Percentiles rank a stretch among this genome's conserved stretches.
These are phyloP conservation scores for Bretziella fagacearum DNA, from an alignment of 2,329 filamentous ascomycete genomes.

Conservation along the genomic window DNA sequence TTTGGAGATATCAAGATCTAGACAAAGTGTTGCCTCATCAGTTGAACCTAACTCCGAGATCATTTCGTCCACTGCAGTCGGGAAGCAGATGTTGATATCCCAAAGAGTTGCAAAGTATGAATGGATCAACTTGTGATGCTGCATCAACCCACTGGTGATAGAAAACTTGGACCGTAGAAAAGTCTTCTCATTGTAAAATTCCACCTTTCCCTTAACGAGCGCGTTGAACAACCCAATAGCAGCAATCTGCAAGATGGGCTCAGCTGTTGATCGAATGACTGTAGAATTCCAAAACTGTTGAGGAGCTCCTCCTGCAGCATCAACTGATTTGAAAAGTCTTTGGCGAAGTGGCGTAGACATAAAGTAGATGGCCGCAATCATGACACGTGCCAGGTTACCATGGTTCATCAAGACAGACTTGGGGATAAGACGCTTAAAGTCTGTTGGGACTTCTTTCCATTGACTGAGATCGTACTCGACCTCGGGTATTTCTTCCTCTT, in stretches of 20 bases:
- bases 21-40: not conserved
- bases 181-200: not conserved
- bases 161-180: not conserved
- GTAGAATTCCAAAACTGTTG: slow-evolving; percentile 4
- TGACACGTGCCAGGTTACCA: slow-evolving; percentile 1
- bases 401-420: not conserved
- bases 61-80: slow-evolving; percentile 10
- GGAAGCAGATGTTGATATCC: slow-evolving; percentile 6
- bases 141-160: slow-evolving; percentile 1
- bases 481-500: not conserved
- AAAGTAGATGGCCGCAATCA: slow-evolving; percentile 7
- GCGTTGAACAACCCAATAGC: slow-evolving; percentile 7
- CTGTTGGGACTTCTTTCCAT: slow-evolving; percentile 8
- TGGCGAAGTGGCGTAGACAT: slow-evolving; percentile 3
- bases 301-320: not conserved
- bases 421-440: slow-evolving; percentile 8
- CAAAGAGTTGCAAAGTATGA: slow-evolving; percentile 3
- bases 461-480: slow-evolving; percentile 6
- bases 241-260: slow-evolving; percentile 1
- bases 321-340: slow-evolving; percentile 1
- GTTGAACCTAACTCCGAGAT: not conserved
- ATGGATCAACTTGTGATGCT: not conserved
- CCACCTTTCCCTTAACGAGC: not conserved
- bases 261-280: not conserved
- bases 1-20: not conserved